Evolutionary conservation across 805 yeast species (phyloP), one percentile per base, ranked within the genome.

Genomic region (Kazachstania africana): DNA sequence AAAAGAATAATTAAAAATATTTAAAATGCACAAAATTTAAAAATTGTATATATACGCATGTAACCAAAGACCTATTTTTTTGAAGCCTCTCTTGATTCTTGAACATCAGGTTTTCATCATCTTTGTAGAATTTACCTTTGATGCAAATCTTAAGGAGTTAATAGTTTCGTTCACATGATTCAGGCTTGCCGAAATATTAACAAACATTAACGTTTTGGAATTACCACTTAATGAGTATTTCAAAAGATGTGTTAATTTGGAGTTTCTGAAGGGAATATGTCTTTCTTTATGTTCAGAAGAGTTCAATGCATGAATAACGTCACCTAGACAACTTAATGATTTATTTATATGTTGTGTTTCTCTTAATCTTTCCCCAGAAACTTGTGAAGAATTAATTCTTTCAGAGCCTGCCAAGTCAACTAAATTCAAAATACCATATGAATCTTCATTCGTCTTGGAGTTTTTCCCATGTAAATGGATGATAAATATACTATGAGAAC

Each of bases 401-500:
- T 88, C 98, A 0, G 95, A 83, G 2, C 98, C 98, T 0, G 98
- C 98, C 34, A 88, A 62, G 57, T 88, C 98, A 29, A 91, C 75
- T 33, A 88, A 59, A 47, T 88, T 87, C 35, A 88, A 60, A 2
- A 70, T 65, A 8, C 95, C 91, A 12, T 57, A 45, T 2, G 68
- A 53, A 1, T 39, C 36, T 18, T 70, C 70, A 0, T 71, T 70
- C 0, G 78, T 71, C 8, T 47, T 44, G 2, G 39, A 13, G 45
- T 81, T 73, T 3, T 29, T 32, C 0, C 95, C 93, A 2, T 50
- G 35, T 10, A 88, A 58, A 12, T 65, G 58, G 3, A 91, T 60
- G 8, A 72, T 75, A 43, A 82, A 85, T 1, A 88, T 76, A 4
- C 82, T 76, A 53, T 88, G 98, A 0, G 97, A 88, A 45, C 98